These are phyloP conservation scores for Psophocarpus tetragonolobus DNA, from an alignment of 306 rosid genomes.

Conservation along the genomic window DNA sequence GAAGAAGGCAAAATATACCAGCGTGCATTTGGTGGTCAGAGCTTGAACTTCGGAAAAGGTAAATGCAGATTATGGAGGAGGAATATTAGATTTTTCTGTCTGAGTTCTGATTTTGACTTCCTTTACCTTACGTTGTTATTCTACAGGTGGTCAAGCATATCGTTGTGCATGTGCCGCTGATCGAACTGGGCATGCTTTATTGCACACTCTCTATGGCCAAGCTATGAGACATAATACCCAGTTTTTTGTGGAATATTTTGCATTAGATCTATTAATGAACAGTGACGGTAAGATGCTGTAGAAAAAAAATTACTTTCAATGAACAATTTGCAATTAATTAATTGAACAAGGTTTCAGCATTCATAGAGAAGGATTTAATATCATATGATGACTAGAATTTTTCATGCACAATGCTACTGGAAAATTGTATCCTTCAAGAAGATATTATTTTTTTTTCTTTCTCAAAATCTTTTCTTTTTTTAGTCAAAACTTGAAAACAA, in stretches of 20 bases:
- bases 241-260: slow-evolving; percentile 90
- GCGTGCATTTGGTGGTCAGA: slow-evolving; percentile 98
- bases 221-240: slow-evolving; percentile 95
- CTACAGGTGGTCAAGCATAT: slow-evolving; percentile 86
- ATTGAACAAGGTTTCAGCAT: not conserved
- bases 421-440: not conserved
- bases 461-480: too few relatives aligned
- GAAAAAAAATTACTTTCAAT: not conserved
- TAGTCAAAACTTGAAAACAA: too few relatives aligned
- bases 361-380: not conserved
- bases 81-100: not conserved
- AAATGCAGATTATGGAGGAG: slow-evolving; percentile 15
- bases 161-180: slow-evolving; percentile 98
- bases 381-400: not conserved
- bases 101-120: slow-evolving; percentile 35
- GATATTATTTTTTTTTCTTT: too few relatives aligned
- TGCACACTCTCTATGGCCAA: slow-evolving; percentile 93
- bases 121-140: slow-evolving; percentile 14
- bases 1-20: slow-evolving; percentile 88
- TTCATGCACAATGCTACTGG: not conserved
- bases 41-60: slow-evolving; percentile 95
- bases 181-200: slow-evolving; percentile 92
- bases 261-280: slow-evolving; percentile 80
- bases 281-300: slow-evolving; percentile 65
- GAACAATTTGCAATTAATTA: not conserved